These are phyloP conservation scores for Erythrobasidium hasegawianum DNA, from an alignment of 1,284 basidiomycete genomes.

Conservation along the genomic window DNA sequence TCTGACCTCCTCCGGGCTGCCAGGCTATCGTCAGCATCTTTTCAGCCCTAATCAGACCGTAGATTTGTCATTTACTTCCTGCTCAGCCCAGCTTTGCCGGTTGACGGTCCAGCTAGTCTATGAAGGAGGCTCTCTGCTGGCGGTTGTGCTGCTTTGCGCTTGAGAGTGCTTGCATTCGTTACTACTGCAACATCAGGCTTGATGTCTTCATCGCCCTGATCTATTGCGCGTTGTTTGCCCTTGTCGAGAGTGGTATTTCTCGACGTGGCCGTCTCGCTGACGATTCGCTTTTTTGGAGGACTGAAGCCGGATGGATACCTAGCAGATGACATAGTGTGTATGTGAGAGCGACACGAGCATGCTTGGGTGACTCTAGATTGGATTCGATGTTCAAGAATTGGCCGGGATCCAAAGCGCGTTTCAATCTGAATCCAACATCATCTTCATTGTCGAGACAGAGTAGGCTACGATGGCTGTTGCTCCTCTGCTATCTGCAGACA, in stretches of 20 bases:
- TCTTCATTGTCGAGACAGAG: no score
- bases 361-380: no score
- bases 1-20: constrained; percentile 30
- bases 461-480: neutral
- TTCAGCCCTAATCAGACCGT: neutral
- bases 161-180: neutral
- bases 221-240: constrained; percentile 24
- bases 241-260: neutral
- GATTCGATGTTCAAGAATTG: no score
- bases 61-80: constrained; percentile 34
- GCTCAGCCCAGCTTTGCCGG: constrained; percentile 42
- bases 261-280: neutral
- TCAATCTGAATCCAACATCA: no score
- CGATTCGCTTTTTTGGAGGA: neutral
- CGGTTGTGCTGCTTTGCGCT: no score
- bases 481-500: constrained; percentile 5
- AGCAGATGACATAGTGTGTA: neutral
- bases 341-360: constrained; percentile 24
- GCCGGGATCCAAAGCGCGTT: no score
- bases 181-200: neutral
- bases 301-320: neutral
- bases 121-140: constrained; percentile 35
- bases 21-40: neutral
- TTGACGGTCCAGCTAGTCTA: constrained; percentile 39
- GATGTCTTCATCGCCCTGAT: neutral